Evolutionary conservation across 2,329 filamentous ascomycete species (phyloP), one percentile per base, ranked within the genome.

Genomic region (Myriangium duriaei): DNA sequence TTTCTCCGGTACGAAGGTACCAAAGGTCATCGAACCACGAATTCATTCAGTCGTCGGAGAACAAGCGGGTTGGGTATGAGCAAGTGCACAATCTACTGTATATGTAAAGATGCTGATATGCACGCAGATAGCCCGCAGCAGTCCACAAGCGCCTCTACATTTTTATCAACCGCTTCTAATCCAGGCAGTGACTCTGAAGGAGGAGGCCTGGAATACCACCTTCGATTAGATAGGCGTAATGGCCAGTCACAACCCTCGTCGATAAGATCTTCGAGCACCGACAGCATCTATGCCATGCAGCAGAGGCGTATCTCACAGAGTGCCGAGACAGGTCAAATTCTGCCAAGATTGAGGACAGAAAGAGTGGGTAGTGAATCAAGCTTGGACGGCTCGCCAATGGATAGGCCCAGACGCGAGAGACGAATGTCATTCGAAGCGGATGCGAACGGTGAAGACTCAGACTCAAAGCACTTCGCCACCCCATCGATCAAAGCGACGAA

Each of bases 321-420:
- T 19, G 65, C 65, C 12, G 65, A 69, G 49, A 68, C 63, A 24
- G 65, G 65, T 11, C 65, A 68, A 44, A 54, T 69, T 32, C 58
- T 57, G 17, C 60, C 59, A 14, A 47, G 61, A 42, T 53, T 57
- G 26, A 58, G 59, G 40, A 53, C 50, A 44, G 36, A 33, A 10
- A 15, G 36, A 2, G 16, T 33, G 3, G 30, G 32, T 11, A 10
- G 17, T 15, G 36, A 39, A 26, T 26, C 7, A 7, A 26, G 21
- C 21, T 7, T 26, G 7, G 21, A 26, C 21, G n/a, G n/a, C 21
- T 7, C 7, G 7, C n/a, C n/a, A 7, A 26, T n/a, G n/a, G 21
- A n/a, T 7, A n/a, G 7, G 7, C 21, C 21, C 21, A 26, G n/a
- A n/a, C 21, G 21, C 21, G 21, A 26, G 21, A 7, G 21, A 26